Evolutionary conservation across 257 asterid species (phyloP).

Genomic region (Nicotiana noctiflora): DNA sequence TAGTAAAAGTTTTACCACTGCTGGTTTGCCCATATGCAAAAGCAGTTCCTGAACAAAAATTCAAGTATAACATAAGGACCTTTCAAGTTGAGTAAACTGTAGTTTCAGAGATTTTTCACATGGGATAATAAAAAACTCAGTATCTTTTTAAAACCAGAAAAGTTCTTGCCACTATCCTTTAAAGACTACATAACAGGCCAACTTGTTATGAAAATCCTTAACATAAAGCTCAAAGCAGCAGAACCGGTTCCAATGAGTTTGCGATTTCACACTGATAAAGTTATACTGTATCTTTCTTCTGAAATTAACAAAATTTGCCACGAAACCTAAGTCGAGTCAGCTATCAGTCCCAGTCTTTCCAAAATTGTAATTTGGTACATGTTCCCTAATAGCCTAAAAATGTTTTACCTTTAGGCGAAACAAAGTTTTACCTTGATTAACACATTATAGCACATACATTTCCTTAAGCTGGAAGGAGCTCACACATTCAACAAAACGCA

Average conservation of each 20-base stretch:
- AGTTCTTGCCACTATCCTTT: not conserved
- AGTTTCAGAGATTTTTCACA: not conserved
- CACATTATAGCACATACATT: not conserved
- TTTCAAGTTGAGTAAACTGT: not conserved
- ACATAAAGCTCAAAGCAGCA: not conserved
- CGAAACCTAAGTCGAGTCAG: not conserved
- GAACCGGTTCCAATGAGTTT: not conserved
- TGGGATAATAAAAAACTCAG: not conserved
- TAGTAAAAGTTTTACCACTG: slow-evolving; percentile 94
- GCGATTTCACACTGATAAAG: not conserved
- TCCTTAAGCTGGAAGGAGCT: not conserved
- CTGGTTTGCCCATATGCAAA: slow-evolving; percentile 99
- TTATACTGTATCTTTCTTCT: not conserved
- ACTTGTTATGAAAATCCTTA: not conserved
- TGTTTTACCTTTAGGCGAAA: not conserved
- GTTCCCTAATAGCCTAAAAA: not conserved
- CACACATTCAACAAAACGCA: not conserved
- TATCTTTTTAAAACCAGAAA: not conserved
- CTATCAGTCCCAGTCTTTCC: not conserved
- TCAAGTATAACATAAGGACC: not conserved
- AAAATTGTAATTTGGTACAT: not conserved
- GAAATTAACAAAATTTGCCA: not conserved
- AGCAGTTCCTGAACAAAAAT: slow-evolving; percentile 68
- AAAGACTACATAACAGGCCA: not conserved
- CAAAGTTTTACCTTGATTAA: not conserved